Conservation (phyloP, 768 basidiomycete genomes). For the Xerocomus spinulosus region DNA sequence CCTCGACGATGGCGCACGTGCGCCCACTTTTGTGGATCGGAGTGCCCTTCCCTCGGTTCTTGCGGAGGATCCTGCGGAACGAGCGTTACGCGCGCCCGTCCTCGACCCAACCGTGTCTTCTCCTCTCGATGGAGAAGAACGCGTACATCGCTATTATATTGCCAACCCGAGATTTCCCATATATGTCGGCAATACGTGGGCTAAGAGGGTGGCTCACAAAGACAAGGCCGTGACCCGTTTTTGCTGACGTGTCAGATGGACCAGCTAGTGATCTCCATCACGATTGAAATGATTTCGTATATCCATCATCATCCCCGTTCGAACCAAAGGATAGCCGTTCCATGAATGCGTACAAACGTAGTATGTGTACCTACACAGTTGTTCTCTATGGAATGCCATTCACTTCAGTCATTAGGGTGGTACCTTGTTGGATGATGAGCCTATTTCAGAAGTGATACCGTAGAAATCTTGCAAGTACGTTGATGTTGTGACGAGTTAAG, state of each 20-base stretch:
- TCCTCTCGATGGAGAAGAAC: constrained; percentile 15
- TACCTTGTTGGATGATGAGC: too few relatives aligned
- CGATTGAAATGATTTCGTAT: too few relatives aligned
- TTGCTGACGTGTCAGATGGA: background rate
- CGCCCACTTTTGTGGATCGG: constrained; percentile 16
- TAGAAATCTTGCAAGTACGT: too few relatives aligned
- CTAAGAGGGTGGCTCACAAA: constrained; percentile 7
- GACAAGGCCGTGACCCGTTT: background rate
- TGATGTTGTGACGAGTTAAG: too few relatives aligned
- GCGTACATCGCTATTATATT: constrained; percentile 8
- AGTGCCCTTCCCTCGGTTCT: background rate
- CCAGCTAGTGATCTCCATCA: too few relatives aligned
- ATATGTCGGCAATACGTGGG: constrained; percentile 22
- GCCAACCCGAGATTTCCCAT: background rate
- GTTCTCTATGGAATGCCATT: too few relatives aligned
- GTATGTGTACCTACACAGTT: too few relatives aligned
- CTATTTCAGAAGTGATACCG: too few relatives aligned
- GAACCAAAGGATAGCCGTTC: too few relatives aligned
- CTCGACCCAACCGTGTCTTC: constrained; percentile 5
- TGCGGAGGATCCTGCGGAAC: constrained; percentile 3
- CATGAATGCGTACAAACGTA: too few relatives aligned
- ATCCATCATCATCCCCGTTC: too few relatives aligned
- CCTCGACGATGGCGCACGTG: constrained; percentile 15
- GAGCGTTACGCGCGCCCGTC: constrained; percentile 3
- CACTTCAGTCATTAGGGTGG: too few relatives aligned